These are phyloP conservation scores for Cardamine resedifolia DNA, from an alignment of 345 rosid species.

Conservation along the genomic window DNA sequence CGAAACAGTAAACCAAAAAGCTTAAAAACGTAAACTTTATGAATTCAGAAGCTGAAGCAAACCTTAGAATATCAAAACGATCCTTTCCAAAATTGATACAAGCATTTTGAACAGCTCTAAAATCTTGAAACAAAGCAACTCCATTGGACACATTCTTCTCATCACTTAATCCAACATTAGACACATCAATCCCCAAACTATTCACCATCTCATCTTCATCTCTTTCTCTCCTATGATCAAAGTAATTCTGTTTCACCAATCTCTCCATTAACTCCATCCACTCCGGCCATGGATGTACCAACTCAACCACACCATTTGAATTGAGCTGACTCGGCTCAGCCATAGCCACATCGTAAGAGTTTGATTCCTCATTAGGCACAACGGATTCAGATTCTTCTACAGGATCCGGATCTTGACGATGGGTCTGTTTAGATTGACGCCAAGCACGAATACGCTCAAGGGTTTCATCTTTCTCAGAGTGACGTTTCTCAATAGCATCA, in stretches of 20 bases:
- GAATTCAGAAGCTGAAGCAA: constrained; percentile 13
- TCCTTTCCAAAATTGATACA: constrained; percentile 90
- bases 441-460: constrained; percentile 87
- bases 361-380: not conserved
- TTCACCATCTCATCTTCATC: constrained; percentile 65
- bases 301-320: constrained; percentile 46
- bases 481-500: constrained; percentile 75
- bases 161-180: constrained; percentile 23
- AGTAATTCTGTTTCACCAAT: constrained; percentile 83
- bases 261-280: constrained; percentile 95
- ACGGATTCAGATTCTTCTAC: not conserved
- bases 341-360: not conserved
- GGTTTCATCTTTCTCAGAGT: constrained; percentile 58
- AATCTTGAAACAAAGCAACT: constrained; percentile 62
- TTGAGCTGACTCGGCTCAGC: not conserved
- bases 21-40: not conserved
- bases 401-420: constrained; percentile 20
- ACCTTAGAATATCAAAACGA: constrained; percentile 97
- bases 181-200: constrained; percentile 54
- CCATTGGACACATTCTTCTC: constrained; percentile 39
- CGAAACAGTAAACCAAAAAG: not conserved
- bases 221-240: constrained; percentile 69
- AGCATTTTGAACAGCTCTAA: constrained; percentile 75
- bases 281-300: constrained; percentile 98
- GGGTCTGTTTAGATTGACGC: constrained; percentile 69